Evolutionary conservation across 108 stramenopile species (phyloP), one percentile per base, ranked within the genome.

Genomic region (Cyclotella sp.): DNA sequence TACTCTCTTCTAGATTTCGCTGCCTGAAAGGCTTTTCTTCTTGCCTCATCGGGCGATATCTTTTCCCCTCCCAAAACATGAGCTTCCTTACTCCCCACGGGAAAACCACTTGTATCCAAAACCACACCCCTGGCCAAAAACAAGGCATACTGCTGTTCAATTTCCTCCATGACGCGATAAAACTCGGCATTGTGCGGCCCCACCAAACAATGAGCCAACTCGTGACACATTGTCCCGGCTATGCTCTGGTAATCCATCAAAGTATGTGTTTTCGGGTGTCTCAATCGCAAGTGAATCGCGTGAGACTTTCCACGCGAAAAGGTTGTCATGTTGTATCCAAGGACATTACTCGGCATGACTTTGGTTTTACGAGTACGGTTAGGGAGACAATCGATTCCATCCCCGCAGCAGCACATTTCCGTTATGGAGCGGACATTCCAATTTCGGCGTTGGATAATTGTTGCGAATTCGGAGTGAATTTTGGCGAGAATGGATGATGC

Each of bases 341-440:
- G 69, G 0, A 95, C 89, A 67, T 91, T 92, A 67, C 81, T 60
- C 22, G 82, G 60, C 88, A 87, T 85, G 11, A 70, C 22, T 24
- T 64, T 68, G 3, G 72, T 68, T 43, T 73, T 53, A 9, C 77
- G 76, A 55, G 21, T 34, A 18, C 21, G 21, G 22, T 41, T 53
- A 29, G 13, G 19, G 16, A 59, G 21, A 66, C 72, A 61, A 44
- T 89, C 89, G 43, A 90, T 43, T 34, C 91, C 91, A 69, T 92
- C 92, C 27, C 86, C 85, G 68, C 94, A 95, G 63, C 94, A 95
- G 73, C 94, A 95, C 70, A 95, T 69, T 76, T 95, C 94, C 1
- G 90, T 80, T 1, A 95, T 75, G 34, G 88, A 88, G n/a, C 41
- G 24, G 26, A 95, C 81, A 42, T 78, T 76, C 76, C 85, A 95